Evolutionary conservation across 202 grass and related monocot genomes (phyloP).

Genomic region (Elaeis oleifera): DNA sequence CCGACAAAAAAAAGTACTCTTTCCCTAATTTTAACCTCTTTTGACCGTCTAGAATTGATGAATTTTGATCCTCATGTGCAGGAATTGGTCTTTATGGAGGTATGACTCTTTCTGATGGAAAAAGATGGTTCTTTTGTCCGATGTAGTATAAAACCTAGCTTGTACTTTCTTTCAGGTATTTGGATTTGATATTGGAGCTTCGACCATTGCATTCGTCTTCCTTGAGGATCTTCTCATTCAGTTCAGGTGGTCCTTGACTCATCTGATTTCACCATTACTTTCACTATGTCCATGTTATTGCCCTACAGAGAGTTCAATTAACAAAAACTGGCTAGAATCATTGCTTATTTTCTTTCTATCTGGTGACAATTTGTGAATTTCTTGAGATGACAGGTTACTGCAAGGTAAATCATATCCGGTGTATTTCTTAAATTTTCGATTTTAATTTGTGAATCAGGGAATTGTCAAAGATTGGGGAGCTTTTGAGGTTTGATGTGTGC

Average conservation of each 20-base stretch:
- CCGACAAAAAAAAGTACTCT: neutral
- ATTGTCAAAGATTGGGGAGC: slow-evolving; percentile 74
- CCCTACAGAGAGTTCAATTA: too few species aligned
- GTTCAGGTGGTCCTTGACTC: slow-evolving; percentile 37
- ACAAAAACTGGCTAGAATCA: too few species aligned
- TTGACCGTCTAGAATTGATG: slow-evolving; percentile 8
- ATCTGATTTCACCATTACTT: too few species aligned
- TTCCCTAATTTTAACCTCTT: slow-evolving; percentile 1
- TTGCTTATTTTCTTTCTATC: too few species aligned
- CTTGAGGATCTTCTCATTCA: slow-evolving; percentile 75
- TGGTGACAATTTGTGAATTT: too few species aligned
- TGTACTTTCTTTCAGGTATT: slow-evolving; percentile 37
- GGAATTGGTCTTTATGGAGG: slow-evolving; percentile 92
- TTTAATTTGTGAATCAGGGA: slow-evolving; percentile 33
- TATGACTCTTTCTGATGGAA: neutral
- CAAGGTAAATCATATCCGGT: too few species aligned
- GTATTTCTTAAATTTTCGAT: neutral
- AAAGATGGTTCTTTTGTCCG: too few species aligned
- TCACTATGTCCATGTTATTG: too few species aligned
- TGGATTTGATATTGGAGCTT: slow-evolving; percentile 66
- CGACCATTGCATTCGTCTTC: slow-evolving; percentile 47
- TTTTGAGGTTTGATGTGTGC: slow-evolving; percentile 56
- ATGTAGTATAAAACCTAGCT: slow-evolving; percentile 2
- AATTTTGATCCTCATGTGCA: slow-evolving; percentile 34
- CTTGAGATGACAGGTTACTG: too few species aligned